Percentiles rank a stretch among this genome's conserved stretches.
phyloP scores from a whole-genome alignment of 2,329 filamentous ascomycete genomes.

The Diaporthe sp. region DNA sequence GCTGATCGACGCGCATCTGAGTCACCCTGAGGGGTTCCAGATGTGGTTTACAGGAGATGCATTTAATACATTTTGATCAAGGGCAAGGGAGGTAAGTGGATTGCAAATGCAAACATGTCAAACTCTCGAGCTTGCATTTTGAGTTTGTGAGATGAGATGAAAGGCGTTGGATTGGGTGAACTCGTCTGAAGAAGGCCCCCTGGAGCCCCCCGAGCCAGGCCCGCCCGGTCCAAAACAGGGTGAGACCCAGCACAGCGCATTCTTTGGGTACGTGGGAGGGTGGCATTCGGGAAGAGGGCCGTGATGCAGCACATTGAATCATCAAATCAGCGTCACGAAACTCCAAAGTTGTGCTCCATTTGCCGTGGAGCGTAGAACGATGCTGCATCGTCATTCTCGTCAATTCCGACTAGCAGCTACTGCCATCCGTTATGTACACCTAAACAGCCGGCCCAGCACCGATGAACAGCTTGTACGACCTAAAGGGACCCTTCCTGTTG shows the following conservation, averaged over 20 bases:
- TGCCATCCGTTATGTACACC: background rate
- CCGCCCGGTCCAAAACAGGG: too few relatives aligned
- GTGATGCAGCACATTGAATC: background rate
- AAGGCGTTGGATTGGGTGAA: background rate
- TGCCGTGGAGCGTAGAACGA: background rate
- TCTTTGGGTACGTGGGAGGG: background rate
- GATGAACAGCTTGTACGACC: constrained; percentile 52
- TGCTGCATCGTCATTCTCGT: background rate
- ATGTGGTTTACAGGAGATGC: background rate
- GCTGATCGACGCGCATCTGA: constrained; percentile 3
- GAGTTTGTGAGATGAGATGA: background rate
- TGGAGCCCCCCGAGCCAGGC: too few relatives aligned
- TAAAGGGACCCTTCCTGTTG: constrained; percentile 52
- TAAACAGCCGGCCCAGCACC: constrained; percentile 51
- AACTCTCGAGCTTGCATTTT: background rate
- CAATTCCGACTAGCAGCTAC: background rate
- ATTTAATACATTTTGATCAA: background rate
- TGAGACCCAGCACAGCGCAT: background rate
- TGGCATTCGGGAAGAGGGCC: background rate
- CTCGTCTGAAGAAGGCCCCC: too few relatives aligned
- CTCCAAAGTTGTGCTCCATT: background rate
- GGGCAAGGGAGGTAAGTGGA: too few relatives aligned
- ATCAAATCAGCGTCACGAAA: background rate
- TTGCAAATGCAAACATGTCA: background rate
- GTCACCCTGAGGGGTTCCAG: background rate